These are phyloP conservation scores for Neonectria coccinea DNA, from an alignment of 2,329 filamentous ascomycete genomes.

Conservation along the genomic window DNA sequence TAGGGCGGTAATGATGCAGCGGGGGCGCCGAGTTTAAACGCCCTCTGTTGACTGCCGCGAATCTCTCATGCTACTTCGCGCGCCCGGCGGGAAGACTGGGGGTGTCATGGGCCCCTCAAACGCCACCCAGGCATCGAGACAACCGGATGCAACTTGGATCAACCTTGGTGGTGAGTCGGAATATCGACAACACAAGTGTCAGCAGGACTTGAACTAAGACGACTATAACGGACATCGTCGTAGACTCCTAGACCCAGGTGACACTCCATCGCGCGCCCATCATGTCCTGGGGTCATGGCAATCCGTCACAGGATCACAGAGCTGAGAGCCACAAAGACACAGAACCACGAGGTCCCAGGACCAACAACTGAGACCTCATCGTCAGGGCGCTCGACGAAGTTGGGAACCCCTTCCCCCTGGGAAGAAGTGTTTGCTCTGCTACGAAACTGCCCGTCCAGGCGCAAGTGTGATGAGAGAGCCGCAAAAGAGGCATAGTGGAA, in stretches of 20 bases:
- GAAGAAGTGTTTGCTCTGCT: slow-evolving; percentile 17
- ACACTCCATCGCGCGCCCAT: slow-evolving; percentile 18
- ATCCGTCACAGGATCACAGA: slow-evolving; percentile 13
- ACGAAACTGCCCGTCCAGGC: not conserved
- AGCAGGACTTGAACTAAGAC: slow-evolving; percentile 1
- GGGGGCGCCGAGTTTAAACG: slow-evolving; percentile 39
- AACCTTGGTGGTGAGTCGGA: slow-evolving; percentile 6
- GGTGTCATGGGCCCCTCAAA: slow-evolving; percentile 16
- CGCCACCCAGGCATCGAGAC: slow-evolving; percentile 14
- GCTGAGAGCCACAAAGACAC: not conserved
- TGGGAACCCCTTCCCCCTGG: slow-evolving; percentile 4
- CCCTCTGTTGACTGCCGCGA: slow-evolving; percentile 40
- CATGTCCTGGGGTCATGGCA: slow-evolving; percentile 9
- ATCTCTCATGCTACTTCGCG: slow-evolving; percentile 33
- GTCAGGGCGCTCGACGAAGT: slow-evolving; percentile 9
- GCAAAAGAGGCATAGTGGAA: slow-evolving; percentile 27
- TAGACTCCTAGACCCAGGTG: slow-evolving; percentile 5
- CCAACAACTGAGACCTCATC: slow-evolving; percentile 4
- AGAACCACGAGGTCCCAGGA: not conserved
- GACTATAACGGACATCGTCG: not conserved
- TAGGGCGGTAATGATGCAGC: slow-evolving; percentile 36
- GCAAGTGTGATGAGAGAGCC: slow-evolving; percentile 6
- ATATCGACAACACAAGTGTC: slow-evolving; percentile 3
- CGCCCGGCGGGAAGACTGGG: slow-evolving; percentile 30
- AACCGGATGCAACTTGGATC: slow-evolving; percentile 1